Conservation (phyloP, 2,329 filamentous ascomycete genomes). For the Cercospora berteroae region DNA sequence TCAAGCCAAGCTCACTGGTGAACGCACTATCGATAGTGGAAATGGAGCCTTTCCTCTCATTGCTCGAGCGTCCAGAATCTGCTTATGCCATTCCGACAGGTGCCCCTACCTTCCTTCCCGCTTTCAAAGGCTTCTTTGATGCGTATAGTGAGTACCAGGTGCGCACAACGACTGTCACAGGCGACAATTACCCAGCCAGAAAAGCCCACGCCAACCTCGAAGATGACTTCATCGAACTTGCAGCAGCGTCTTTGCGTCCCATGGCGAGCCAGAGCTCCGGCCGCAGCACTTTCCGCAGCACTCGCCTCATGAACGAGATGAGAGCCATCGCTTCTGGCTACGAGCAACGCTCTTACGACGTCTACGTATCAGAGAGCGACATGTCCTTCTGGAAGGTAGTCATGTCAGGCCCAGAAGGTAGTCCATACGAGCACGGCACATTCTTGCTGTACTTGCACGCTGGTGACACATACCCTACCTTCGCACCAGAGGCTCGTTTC, state of each 20-base stretch:
- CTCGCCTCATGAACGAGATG: conserved; percentile 38
- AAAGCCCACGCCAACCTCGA: conserved; percentile 38
- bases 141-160: background rate
- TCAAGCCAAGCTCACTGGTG: conserved; percentile 37
- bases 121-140: conserved; percentile 20
- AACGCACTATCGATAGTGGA: conserved; percentile 41
- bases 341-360: conserved; percentile 38
- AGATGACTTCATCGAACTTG: conserved; percentile 34
- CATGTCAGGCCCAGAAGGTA: conserved; percentile 38
- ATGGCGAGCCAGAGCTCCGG: background rate
- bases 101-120: background rate
- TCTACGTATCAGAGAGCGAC: conserved; percentile 43
- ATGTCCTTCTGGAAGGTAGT: conserved; percentile 45
- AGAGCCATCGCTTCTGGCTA: conserved; percentile 32
- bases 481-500: conserved; percentile 39
- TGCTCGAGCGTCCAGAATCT: conserved; percentile 36
- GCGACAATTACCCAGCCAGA: conserved; percentile 35
- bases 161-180: conserved; percentile 30
- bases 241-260: conserved; percentile 11
- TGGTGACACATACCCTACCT: conserved; percentile 39
- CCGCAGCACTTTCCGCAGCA: conserved; percentile 30
- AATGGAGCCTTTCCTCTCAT: conserved; percentile 40
- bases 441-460: conserved; percentile 42
- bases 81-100: conserved; percentile 1
- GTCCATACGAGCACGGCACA: conserved; percentile 36